Evolutionary conservation across 2,329 filamentous ascomycete genomes (phyloP), one percentile per base, ranked within the genome.

Genomic region (Anisogramma anomala): DNA sequence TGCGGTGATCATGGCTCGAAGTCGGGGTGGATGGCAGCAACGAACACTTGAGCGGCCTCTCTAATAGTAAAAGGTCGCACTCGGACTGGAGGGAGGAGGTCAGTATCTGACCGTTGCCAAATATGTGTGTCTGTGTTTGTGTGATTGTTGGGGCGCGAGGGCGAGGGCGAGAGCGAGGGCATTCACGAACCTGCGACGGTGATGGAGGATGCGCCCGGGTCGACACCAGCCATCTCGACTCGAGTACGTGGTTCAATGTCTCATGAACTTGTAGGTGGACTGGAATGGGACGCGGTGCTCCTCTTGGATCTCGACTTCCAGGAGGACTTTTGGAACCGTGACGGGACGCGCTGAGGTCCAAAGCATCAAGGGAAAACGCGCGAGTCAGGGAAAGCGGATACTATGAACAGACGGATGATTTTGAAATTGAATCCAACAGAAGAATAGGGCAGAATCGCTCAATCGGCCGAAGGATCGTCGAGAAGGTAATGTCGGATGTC

Each of bases 11-110:
- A n/a, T n/a, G n/a, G n/a, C n/a, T 13, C 9, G 13, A 8, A 19
- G n/a, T 31, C 15, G 30, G 20, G 34, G 6, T 18, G 7, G 8
- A 14, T 35, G 23, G 30, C 17, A 7, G 38, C 6, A 8, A 6
- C 71, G 42, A 67, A 82, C 69, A 98, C 67, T 65, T 96, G 89
- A 30, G 91, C 91, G 52, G 91, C 91, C 71, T 98, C 91, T 65
- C 87, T 74, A 52, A 96, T 95, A 9, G 78, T 83, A 53, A 83
- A 83, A 5, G 79, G 79, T 52, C 79, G 74, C 51, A 83, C 79
- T 56, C 79, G 76, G 49, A 83, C 78, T 79, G 52, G 15, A 38
- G 33, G 52, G 15, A 38, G 33, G 33, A 9, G 26, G 32, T 62
- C 42, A 67, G 58, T 47, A 46, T 30, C 10, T 17, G 17, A 43